Percentiles rank a stretch among this genome's conserved stretches.
These are phyloP conservation scores for Diphasiastrum complanatum DNA, from an alignment of 83 land plant species.

Conservation along the genomic window DNA sequence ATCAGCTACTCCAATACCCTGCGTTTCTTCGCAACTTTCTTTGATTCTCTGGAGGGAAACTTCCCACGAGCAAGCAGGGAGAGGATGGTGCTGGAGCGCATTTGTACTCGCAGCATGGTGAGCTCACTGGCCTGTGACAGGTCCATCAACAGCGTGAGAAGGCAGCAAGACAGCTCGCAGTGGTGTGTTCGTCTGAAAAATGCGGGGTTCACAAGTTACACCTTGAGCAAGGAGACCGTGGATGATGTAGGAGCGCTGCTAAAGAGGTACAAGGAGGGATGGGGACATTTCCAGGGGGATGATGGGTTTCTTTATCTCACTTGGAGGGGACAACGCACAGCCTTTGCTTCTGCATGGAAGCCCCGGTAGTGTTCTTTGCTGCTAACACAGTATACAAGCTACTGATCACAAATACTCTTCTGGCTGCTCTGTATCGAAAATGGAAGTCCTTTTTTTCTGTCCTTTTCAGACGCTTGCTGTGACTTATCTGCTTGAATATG, in stretches of 20 bases:
- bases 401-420: no score
- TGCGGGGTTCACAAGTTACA: not conserved
- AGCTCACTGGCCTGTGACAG: conserved; percentile 2
- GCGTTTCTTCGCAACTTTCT: not conserved
- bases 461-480: no score
- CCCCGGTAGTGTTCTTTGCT: no score
- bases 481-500: no score
- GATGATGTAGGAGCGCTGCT: conserved; percentile 14
- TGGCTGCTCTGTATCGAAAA: no score
- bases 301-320: conserved; percentile 11
- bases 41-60: conserved; percentile 12
- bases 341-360: conserved; percentile 11
- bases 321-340: conserved; percentile 7
- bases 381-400: no score
- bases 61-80: conserved; percentile 16
- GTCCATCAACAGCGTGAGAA: not conserved
- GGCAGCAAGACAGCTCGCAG: conserved; percentile 3
- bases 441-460: no score
- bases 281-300: not conserved
- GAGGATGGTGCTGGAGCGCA: conserved; percentile 17
- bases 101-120: not conserved
- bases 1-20: not conserved
- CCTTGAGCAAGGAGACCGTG: not conserved
- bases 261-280: conserved; percentile 12
- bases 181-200: not conserved